Base-by-base conservation (phyloP, 2,329 filamentous ascomycete species). In the Magnaporthales sp. region DNA sequence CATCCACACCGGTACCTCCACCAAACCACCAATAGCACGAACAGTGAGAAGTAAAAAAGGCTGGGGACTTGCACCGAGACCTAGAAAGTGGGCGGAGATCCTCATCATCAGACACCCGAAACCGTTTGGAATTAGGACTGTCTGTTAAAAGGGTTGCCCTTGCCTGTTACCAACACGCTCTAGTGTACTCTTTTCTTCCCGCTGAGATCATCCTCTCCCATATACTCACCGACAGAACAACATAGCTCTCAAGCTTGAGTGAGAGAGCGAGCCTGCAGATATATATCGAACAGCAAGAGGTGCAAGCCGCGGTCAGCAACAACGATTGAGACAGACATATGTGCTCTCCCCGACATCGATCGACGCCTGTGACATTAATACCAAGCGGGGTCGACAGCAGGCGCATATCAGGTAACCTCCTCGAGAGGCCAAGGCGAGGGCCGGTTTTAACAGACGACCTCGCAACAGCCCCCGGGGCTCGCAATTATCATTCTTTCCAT, bases 401-500 rank as follows among this genome's bases (percentile, higher is more conserved):
- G 15, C 10, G 13, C 26, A 38, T 26, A 38, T 32, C 62, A 22
- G 62, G 26, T 31, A 15, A 22, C 30, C 10, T 11, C n/a, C 26
- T 27, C 29, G 27, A 64, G 19, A 31, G 30, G 29, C 26, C 61
- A 27, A 62, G 22, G 29, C 58, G 62, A 63, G 30, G 38, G 31
- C 61, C 38, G 30, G 66, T 61, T 66, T 64, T 68, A 67, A 54
- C 67, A 62, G 24, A 63, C 67, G 73, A 71, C 71, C 72, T 75
- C 76, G 75, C 77, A 75, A 76, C 78, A 82, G 83, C 83, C 84
- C 81, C 75, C 77, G 82, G 82, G 84, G 83, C 82, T 78, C 78
- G 78, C 73, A 75, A 77, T 74, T 75, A 78, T 76, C 81, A 85
- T 85, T 83, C 80, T 85, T 79, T 83, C 84, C 76, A 81, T 86